A percentile compares a stretch with the other conserved stretches of the same genome.
These are phyloP conservation scores for Prillingera fragicola DNA, from an alignment of 1,284 basidiomycete genomes.

Conservation along the genomic window DNA sequence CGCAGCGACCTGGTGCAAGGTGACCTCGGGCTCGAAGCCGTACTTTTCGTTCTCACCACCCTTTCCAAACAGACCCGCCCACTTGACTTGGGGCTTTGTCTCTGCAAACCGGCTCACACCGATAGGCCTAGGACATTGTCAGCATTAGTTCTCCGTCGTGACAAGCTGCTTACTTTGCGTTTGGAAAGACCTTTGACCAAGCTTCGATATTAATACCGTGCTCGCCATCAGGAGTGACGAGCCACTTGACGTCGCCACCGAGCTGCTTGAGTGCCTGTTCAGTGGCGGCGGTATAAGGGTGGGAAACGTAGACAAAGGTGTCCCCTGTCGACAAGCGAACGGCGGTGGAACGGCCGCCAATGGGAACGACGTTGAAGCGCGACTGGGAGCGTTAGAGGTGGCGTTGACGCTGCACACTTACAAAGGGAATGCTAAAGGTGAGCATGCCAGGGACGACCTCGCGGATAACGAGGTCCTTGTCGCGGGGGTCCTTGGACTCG, in stretches of 20 bases:
- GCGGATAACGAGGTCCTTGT: constrained; percentile 41
- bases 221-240: constrained; percentile 51
- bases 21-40: constrained; percentile 73
- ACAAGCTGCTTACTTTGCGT: constrained; percentile 55
- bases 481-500: constrained; percentile 27
- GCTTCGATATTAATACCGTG: constrained; percentile 50
- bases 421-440: constrained; percentile 47
- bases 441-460: constrained; percentile 43
- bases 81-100: constrained; percentile 49
- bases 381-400: constrained; percentile 26
- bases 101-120: constrained; percentile 48
- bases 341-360: constrained; percentile 79
- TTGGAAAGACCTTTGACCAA: constrained; percentile 59
- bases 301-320: constrained; percentile 80
- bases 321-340: constrained; percentile 58
- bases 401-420: constrained; percentile 15
- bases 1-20: constrained; percentile 65
- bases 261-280: constrained; percentile 64
- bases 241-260: constrained; percentile 64
- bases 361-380: constrained; percentile 62
- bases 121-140: constrained; percentile 42
- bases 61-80: constrained; percentile 44
- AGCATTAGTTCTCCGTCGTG: neutral
- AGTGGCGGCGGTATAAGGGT: constrained; percentile 68
- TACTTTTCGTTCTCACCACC: constrained; percentile 53